Percentiles rank a stretch among this genome's conserved stretches.
phyloP scores from a whole-genome alignment of 139 green algal genomes.

The Chlamydomonas asymmetrica region DNA sequence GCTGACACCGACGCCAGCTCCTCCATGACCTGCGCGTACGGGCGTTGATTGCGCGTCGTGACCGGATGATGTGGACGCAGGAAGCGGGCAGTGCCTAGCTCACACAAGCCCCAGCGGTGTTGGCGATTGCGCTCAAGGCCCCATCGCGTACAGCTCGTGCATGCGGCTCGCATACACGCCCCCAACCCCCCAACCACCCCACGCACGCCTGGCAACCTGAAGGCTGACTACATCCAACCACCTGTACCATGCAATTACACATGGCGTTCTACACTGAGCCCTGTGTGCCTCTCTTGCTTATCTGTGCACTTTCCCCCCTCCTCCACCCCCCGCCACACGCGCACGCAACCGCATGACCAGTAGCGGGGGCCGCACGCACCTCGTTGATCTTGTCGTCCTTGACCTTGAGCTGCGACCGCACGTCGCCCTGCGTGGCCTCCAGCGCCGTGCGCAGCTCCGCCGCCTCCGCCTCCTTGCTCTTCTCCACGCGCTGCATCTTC shows the following conservation, averaged over 20 bases:
- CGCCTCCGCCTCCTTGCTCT: conserved; percentile 47
- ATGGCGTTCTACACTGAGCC: too few species aligned
- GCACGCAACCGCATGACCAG: not conserved
- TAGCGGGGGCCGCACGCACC: conserved; percentile 42
- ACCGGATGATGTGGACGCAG: too few species aligned
- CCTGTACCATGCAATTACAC: too few species aligned
- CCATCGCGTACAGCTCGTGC: too few species aligned
- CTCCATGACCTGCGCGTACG: conserved; percentile 53
- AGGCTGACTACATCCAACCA: too few species aligned
- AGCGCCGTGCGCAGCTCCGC: conserved; percentile 50
- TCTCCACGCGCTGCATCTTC: conserved; percentile 81
- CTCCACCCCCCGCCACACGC: not conserved
- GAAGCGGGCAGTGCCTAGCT: too few species aligned
- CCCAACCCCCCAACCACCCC: too few species aligned
- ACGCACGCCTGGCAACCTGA: too few species aligned
- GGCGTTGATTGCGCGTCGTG: too few species aligned
- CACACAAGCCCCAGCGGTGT: too few species aligned
- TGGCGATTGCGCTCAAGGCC: too few species aligned
- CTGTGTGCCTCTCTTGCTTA: not conserved
- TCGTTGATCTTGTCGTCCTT: conserved; percentile 80
- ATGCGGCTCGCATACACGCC: too few species aligned
- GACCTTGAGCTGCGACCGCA: conserved; percentile 60
- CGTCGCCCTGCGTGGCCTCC: conserved; percentile 39
- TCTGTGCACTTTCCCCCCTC: not conserved
- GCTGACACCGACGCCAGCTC: conserved; percentile 71